Conservation (phyloP, 2,329 filamentous ascomycete genomes). For the Aspergillus fischeri region DNA sequence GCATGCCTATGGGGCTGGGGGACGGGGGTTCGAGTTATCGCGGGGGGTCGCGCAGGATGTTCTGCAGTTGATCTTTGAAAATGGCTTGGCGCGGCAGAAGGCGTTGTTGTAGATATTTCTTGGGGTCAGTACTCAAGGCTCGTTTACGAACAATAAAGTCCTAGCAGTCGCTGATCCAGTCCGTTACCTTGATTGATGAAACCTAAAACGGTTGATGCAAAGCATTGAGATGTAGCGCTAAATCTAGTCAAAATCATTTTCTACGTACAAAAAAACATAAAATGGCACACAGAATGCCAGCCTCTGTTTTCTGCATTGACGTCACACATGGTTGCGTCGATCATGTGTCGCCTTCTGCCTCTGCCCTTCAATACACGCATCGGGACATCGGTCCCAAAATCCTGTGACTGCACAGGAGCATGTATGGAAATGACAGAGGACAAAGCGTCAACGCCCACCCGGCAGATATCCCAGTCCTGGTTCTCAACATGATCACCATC, state of each 20-base stretch:
- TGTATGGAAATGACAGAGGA: slow-evolving; percentile 13
- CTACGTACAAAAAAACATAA: slow-evolving; percentile 22
- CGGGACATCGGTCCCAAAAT: slow-evolving; percentile 6
- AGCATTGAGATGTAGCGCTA: not conserved
- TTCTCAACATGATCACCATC: slow-evolving; percentile 20
- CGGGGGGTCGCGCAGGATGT: slow-evolving; percentile 57
- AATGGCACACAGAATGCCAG: slow-evolving; percentile 27
- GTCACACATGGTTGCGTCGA: slow-evolving; percentile 23
- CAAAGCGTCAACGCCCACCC: slow-evolving; percentile 16
- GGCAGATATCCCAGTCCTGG: slow-evolving; percentile 22
- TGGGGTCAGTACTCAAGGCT: not conserved
- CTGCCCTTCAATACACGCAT: slow-evolving; percentile 10
- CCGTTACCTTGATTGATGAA: not conserved
- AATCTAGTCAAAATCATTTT: slow-evolving; percentile 24
- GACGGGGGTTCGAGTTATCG: slow-evolving; percentile 59
- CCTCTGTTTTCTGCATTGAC: slow-evolving; percentile 22
- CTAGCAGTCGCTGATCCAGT: not conserved
- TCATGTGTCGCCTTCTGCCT: slow-evolving; percentile 17
- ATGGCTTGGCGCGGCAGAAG: slow-evolving; percentile 19
- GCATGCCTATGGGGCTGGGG: slow-evolving; percentile 59
- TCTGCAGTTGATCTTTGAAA: slow-evolving; percentile 34
- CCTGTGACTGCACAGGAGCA: slow-evolving; percentile 6
- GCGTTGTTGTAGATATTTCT: slow-evolving; percentile 17
- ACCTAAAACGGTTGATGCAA: not conserved
- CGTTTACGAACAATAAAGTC: not conserved